A percentile compares a stretch with the other conserved stretches of the same genome.
Evolutionary conservation across 495 filamentous ascomycete genomes (phyloP).

Genomic region (Cryomyces minteri): DNA sequence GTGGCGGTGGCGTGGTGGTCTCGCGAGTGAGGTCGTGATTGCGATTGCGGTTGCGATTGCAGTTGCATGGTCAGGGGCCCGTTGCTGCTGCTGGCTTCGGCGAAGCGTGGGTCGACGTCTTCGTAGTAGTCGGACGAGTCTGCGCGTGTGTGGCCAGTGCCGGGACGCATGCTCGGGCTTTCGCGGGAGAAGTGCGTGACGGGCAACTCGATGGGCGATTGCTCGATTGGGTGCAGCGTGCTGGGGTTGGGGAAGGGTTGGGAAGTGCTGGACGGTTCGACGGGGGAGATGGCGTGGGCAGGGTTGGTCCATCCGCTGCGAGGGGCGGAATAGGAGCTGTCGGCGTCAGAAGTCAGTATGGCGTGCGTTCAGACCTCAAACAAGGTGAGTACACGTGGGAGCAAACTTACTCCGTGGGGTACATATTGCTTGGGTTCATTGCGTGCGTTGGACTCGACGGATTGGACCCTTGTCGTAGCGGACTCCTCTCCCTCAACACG

Average conservation of each 20-base stretch:
- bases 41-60: neutral
- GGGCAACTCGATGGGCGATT: conserved; percentile 5
- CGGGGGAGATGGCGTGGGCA: conserved; percentile 14
- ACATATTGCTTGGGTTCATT: too few species aligned
- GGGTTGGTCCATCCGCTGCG: too few species aligned
- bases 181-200: neutral
- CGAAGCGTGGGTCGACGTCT: conserved; percentile 84
- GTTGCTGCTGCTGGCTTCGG: conserved; percentile 15
- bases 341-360: too few species aligned
- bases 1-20: neutral
- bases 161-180: neutral
- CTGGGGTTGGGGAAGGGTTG: conserved; percentile 2
- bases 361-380: too few species aligned
- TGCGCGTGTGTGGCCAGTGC: conserved; percentile 22
- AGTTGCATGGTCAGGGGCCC: conserved; percentile 1
- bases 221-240: conserved; percentile 13
- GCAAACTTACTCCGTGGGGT: too few species aligned
- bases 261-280: conserved; percentile 19
- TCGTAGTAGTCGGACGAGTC: conserved; percentile 58
- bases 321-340: too few species aligned
- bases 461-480: too few species aligned
- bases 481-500: neutral
- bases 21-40: neutral
- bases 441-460: too few species aligned
- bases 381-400: too few species aligned